A percentile compares a stretch with the other conserved stretches of the same genome.
Evolutionary conservation across 352 stramenopile genomes (phyloP).

Genomic region (Globisporangium recalcitrans): DNA sequence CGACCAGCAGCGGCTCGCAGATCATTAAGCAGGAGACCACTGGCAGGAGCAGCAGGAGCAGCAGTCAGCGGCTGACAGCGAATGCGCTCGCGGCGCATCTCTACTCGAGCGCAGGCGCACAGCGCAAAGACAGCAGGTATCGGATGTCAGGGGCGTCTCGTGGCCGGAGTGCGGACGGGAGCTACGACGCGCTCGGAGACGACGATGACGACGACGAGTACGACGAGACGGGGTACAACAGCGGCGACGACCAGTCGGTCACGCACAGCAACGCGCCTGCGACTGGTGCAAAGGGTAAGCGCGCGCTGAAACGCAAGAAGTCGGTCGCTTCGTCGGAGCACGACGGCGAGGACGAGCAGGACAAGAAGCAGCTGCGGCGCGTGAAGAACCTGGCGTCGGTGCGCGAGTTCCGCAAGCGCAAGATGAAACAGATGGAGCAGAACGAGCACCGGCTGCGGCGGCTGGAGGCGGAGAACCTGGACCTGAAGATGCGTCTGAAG

Average conservation of each 20-base stretch:
- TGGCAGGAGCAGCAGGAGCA: too few relatives aligned
- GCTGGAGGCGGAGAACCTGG: slow-evolving; percentile 71
- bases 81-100: slow-evolving; percentile 21
- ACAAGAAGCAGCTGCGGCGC: slow-evolving; percentile 60
- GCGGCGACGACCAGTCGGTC: slow-evolving; percentile 3
- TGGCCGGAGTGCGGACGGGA: slow-evolving; percentile 18
- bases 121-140: slow-evolving; percentile 7
- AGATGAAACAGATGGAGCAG: slow-evolving; percentile 67
- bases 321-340: slow-evolving; percentile 6
- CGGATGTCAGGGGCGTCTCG: not conserved
- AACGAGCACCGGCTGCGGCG: slow-evolving; percentile 57
- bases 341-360: slow-evolving; percentile 27
- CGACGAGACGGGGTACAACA: slow-evolving; percentile 12
- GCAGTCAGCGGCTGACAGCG: slow-evolving; percentile 1
- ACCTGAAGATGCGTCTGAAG: slow-evolving; percentile 77
- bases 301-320: not conserved
- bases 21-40: slow-evolving; percentile 10
- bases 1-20: slow-evolving; percentile 4
- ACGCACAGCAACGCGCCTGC: slow-evolving; percentile 6
- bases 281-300: slow-evolving; percentile 7
- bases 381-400: slow-evolving; percentile 73
- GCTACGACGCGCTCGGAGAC: slow-evolving; percentile 20
- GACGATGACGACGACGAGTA: slow-evolving; percentile 17
- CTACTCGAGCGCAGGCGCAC: slow-evolving; percentile 14
- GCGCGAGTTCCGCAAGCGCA: slow-evolving; percentile 72